These are phyloP conservation scores for Cryptosporidium xiaoi DNA, from an alignment of 169 alveolate genomes.

Conservation along the genomic window DNA sequence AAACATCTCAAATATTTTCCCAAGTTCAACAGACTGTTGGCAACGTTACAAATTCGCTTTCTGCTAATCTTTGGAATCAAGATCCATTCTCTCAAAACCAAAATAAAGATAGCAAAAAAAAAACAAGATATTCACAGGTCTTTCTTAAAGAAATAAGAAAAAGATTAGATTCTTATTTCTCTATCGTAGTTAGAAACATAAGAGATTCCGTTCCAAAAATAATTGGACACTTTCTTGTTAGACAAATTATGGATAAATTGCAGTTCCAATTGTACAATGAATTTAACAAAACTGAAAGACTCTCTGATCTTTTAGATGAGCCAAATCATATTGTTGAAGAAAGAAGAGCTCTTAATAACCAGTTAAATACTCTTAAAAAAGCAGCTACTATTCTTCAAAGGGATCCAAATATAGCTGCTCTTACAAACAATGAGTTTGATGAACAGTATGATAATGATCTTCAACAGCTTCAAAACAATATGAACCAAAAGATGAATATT, in stretches of 20 bases:
- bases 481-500: constrained; percentile 44
- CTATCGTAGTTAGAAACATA: constrained; percentile 93
- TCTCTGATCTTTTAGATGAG: constrained; percentile 83
- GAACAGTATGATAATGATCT: constrained; percentile 64
- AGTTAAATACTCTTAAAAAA: constrained; percentile 82
- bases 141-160: constrained; percentile 93
- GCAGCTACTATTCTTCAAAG: constrained; percentile 83
- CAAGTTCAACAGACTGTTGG: constrained; percentile 74
- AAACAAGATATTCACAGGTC: constrained; percentile 59
- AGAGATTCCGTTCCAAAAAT: constrained; percentile 97
- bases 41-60: constrained; percentile 36
- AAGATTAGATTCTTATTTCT: constrained; percentile 94
- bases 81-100: constrained; percentile 55
- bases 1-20: constrained; percentile 53
- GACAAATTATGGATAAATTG: constrained; percentile 85
- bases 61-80: constrained; percentile 59
- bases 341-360: constrained; percentile 81
- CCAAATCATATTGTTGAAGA: constrained; percentile 87
- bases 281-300: constrained; percentile 82
- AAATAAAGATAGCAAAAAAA: constrained; percentile 29
- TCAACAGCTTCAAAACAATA: constrained; percentile 56
- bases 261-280: constrained; percentile 86
- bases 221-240: constrained; percentile 93
- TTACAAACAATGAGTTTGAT: constrained; percentile 60
- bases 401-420: constrained; percentile 81